Conservation (phyloP, 805 yeast genomes). For the Ogataea paraovalis region DNA sequence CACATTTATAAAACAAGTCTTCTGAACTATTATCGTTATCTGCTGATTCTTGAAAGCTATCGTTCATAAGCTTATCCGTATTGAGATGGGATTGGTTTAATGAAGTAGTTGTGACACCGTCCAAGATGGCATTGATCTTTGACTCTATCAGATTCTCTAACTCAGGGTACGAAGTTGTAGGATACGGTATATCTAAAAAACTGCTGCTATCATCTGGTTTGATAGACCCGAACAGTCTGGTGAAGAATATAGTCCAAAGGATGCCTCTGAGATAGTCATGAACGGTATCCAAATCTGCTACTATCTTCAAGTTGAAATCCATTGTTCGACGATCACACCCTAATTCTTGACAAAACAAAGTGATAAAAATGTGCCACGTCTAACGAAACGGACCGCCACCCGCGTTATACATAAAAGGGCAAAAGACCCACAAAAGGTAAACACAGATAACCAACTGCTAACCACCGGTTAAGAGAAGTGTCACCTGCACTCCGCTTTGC, state of each 20-base stretch:
- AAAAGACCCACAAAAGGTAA: background rate
- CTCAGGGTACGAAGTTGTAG: constrained; percentile 43
- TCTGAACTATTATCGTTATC: background rate
- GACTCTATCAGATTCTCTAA: constrained; percentile 41
- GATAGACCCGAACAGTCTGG: constrained; percentile 63
- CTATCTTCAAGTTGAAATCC: constrained; percentile 46
- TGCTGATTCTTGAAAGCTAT: constrained; percentile 12
- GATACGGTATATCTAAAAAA: constrained; percentile 57
- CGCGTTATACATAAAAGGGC: background rate
- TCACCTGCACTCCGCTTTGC: background rate
- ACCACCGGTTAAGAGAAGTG: background rate
- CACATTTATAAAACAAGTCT: constrained; percentile 25
- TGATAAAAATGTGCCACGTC: background rate
- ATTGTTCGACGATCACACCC: constrained; percentile 17
- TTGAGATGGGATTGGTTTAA: background rate
- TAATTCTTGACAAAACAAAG: background rate
- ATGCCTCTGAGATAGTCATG: constrained; percentile 57
- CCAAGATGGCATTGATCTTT: constrained; percentile 30
- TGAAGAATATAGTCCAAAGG: constrained; percentile 64
- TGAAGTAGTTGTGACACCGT: constrained; percentile 16
- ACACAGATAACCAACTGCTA: background rate
- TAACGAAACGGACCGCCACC: background rate
- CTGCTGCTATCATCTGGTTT: constrained; percentile 48
- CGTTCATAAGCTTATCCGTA: constrained; percentile 7
- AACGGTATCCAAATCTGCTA: constrained; percentile 49